Evolutionary conservation across 2,329 filamentous ascomycete species (phyloP), one percentile per base, ranked within the genome.

Genomic region (Aspergillus pseudoglaucus): DNA sequence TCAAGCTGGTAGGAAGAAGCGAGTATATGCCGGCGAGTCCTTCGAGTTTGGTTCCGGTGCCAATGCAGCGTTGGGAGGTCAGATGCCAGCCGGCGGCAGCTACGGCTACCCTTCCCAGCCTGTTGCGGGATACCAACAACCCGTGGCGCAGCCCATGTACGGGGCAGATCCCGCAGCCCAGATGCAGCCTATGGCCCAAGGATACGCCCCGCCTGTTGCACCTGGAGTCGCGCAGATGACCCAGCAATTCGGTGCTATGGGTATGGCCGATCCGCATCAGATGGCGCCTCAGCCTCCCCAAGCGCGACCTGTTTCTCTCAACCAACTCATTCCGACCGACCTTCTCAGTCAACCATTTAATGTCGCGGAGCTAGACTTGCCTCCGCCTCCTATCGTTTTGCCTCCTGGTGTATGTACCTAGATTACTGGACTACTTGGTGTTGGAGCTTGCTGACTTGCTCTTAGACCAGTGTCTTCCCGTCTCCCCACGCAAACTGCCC

Each of bases 311-410:
- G 66, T 72, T 53, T 71, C 75, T 42, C 74, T 95, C 58, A 97
- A 96, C 72, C 88, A 91, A 71, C 81, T 97, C 50, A 91, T 93
- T 67, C 88, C 90, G 15, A 91, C 90, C 39, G 93, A 98, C 66
- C 79, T 98, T 51, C 79, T 95, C 61, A 88, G 86, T 59, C 88
- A 95, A 71, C 90, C 91, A 22, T 95, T 98, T 74, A 91, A 95
- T 66, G 90, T 95, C 58, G 83, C 86, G 44, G 93, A 97, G 74
- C 75, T 98, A 54, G 91, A 97, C 60, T 80, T 90, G 52, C 88
- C 90, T 41, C 93, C 93, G 30, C 93, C 93, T 49, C 85, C 89
- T 14, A 94, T 95, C 61, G 82, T 95, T 59, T 76, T 98, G 38
- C 93, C 93, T 42, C 83, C 89, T 45, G 95, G 95, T 73, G 91